phyloP scores from a whole-genome alignment of 768 basidiomycete genomes.

The Pseudohyphozyma bogoriensis region DNA sequence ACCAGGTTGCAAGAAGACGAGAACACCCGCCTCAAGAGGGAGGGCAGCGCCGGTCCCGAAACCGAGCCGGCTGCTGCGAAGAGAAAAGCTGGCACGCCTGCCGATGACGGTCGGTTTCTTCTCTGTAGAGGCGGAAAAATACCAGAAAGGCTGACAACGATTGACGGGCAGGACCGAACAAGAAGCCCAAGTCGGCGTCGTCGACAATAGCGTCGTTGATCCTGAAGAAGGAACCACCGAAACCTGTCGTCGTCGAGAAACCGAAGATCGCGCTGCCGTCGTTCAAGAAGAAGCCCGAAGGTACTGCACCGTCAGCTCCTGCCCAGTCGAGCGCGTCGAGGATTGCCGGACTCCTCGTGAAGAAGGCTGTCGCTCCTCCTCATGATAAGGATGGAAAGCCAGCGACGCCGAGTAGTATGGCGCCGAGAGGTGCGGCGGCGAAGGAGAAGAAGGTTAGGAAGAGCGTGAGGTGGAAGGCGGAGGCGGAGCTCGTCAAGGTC shows the following conservation, averaged over 20 bases:
- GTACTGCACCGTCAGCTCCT: neutral
- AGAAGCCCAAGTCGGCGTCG: neutral
- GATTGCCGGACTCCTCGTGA: neutral
- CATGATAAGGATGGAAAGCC: neutral
- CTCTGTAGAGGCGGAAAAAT: neutral
- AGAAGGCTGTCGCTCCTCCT: neutral
- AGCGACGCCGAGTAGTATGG: neutral
- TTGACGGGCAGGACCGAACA: neutral
- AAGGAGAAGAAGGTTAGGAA: slow-evolving; percentile 4
- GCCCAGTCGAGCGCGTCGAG: neutral
- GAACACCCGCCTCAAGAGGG: neutral
- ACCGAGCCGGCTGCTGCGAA: neutral
- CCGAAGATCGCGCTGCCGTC: neutral
- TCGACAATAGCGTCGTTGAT: neutral
- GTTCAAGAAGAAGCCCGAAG: slow-evolving; percentile 9
- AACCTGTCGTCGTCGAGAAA: neutral
- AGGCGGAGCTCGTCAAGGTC: slow-evolving; percentile 8
- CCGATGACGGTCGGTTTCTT: neutral
- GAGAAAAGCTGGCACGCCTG: neutral
- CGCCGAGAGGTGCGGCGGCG: neutral
- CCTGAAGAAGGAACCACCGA: neutral
- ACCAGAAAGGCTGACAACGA: too few relatives aligned
- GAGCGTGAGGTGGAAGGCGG: slow-evolving; percentile 8
- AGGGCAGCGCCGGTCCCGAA: neutral
- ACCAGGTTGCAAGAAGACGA: neutral